Base-by-base conservation (phyloP, 2,329 filamentous ascomycete species). In the Madurella fahalii region DNA sequence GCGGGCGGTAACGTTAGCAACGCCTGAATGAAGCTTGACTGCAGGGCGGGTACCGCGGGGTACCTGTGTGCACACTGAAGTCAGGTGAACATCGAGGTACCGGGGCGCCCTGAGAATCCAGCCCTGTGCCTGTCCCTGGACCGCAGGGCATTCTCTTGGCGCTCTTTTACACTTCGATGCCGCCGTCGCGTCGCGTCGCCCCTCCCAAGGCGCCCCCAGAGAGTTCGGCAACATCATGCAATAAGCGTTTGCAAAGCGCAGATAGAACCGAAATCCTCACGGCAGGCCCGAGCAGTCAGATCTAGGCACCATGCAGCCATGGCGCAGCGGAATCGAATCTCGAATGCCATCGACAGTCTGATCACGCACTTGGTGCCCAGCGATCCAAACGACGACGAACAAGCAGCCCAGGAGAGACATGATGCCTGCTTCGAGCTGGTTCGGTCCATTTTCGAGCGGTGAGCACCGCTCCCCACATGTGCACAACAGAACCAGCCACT, bases 261-360 rank as follows among this genome's bases (percentile, higher is more conserved):
- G 9, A 37, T n/a, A 25, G 25, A 25, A 25, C 25, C 25, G 25
- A 7, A 3, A 7, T 25, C 7, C 7, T 7, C 25, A 25, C 25
- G 25, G 25, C 25, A 25, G 25, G 25, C 25, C 25, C 25, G 25
- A 25, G 25, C 25, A 25, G 25, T 25, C 25, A 7, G 30, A 43
- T 45, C 17, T n/a, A 43, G 17, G 13, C 47, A 56, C 44, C 39
- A 63, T 58, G 59, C 59, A 58, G 47, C 72, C 67, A 82, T 83
- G 78, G 76, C 80, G 9, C 73, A 72, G 63, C 71, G 72, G 61
- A 76, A 83, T 71, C 88, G 89, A 75, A 82, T 95, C 72, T 83
- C 86, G 68, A 85, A 84, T 70, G 90, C 89, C 69, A 84, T 95
- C 68, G 83, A 89, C 69, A 86, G 87, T 71, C 79, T 95, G 67